These are phyloP conservation scores for Colletotrichum incanum DNA, from an alignment of 2,329 filamentous ascomycete species.

Conservation along the genomic window DNA sequence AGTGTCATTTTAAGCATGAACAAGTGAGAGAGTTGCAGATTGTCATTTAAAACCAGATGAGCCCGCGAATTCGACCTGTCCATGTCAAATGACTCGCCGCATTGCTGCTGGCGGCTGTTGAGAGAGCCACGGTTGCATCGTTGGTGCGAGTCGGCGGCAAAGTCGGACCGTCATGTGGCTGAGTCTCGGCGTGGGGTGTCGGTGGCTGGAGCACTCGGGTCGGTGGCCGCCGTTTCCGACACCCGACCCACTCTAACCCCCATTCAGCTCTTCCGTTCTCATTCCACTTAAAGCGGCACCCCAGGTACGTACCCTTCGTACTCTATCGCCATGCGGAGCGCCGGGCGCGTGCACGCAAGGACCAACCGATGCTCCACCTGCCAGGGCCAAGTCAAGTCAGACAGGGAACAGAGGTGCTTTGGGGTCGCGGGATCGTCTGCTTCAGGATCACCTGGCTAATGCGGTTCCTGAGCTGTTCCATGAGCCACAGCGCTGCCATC, in stretches of 20 bases:
- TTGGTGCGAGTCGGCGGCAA: not conserved
- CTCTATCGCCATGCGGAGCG: constrained; percentile 7
- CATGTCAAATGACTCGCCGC: constrained; percentile 34
- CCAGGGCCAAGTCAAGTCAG: constrained; percentile 18
- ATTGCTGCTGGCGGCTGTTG: constrained; percentile 1
- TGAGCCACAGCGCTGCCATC: constrained; percentile 23
- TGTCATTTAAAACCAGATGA: constrained; percentile 30
- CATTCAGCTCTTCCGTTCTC: constrained; percentile 4
- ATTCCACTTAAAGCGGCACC: constrained; percentile 9
- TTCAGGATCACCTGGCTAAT: constrained; percentile 39
- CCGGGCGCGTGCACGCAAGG: constrained; percentile 24
- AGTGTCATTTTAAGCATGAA: constrained; percentile 34
- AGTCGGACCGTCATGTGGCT: constrained; percentile 26
- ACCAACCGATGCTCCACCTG: constrained; percentile 33
- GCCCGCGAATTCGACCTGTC: constrained; percentile 14
- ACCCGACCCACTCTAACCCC: not conserved
- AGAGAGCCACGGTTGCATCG: not conserved
- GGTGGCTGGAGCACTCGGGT: constrained; percentile 19
- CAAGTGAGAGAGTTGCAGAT: constrained; percentile 31
- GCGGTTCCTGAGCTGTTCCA: constrained; percentile 29
- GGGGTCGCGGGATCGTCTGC: constrained; percentile 37
- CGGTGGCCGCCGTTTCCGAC: constrained; percentile 2
- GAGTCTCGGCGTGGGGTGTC: not conserved
- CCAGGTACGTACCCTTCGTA: constrained; percentile 5
- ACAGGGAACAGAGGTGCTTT: constrained; percentile 35